phyloP scores from a whole-genome alignment of 345 rosid species.

The Ricinus communis region DNA sequence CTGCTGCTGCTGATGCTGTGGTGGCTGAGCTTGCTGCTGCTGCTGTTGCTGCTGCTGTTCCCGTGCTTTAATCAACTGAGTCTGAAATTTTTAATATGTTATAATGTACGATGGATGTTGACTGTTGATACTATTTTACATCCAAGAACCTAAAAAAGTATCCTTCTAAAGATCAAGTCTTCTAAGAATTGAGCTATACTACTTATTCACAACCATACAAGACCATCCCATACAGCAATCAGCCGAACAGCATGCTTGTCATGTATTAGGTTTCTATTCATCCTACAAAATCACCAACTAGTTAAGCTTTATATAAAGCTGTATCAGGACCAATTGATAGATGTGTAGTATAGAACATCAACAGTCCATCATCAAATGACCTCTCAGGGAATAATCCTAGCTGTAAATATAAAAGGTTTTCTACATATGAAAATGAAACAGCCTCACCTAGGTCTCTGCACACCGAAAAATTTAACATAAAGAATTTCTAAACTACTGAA shows the following conservation, averaged over 20 bases:
- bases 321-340: neutral
- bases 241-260: no score
- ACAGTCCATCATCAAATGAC: neutral
- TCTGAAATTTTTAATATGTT: slow-evolving; percentile 20
- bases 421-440: neutral
- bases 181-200: neutral
- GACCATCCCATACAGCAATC: neutral
- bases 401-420: no score
- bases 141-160: neutral
- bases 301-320: no score
- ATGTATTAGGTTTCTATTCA: no score
- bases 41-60: slow-evolving; percentile 45
- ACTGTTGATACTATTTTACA: neutral
- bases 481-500: neutral
- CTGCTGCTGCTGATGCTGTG: slow-evolving; percentile 24
- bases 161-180: no score
- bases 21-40: slow-evolving; percentile 24
- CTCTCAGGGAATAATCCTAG: neutral
- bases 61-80: slow-evolving; percentile 59
- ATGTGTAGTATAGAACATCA: neutral
- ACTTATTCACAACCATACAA: no score
- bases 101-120: slow-evolving; percentile 5
- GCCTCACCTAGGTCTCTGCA: neutral
- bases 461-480: neutral
- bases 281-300: no score